A percentile compares a stretch with the other conserved stretches of the same genome.
Conservation (phyloP, 495 filamentous ascomycete genomes). For the Neurospora sp. region DNA sequence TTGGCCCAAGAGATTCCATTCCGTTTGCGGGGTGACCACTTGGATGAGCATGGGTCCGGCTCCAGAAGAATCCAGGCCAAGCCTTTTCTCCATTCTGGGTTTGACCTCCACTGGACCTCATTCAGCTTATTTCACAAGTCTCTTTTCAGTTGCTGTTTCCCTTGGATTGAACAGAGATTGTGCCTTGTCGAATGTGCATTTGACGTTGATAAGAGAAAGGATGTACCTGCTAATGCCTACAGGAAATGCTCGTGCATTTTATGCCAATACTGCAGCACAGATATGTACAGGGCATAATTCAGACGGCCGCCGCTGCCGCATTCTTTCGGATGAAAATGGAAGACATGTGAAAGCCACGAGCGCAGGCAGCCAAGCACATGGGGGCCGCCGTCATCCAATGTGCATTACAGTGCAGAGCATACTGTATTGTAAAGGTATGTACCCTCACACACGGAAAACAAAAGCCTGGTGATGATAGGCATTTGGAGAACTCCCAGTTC, state of each 20-base stretch:
- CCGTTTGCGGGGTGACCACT: not conserved
- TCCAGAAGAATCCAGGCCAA: not conserved
- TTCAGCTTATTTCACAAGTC: not conserved
- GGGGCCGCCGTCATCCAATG: not conserved
- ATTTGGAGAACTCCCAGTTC: not conserved
- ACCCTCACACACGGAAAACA: not conserved
- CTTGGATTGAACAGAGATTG: not conserved
- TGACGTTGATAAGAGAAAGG: not conserved
- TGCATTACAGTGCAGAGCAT: not conserved
- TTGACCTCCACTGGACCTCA: not conserved
- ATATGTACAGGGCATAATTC: not conserved
- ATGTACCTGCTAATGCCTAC: not conserved
- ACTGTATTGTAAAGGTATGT: not conserved
- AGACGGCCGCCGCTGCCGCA: not conserved
- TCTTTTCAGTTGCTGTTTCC: not conserved
- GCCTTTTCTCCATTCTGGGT: not conserved
- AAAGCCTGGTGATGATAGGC: not conserved
- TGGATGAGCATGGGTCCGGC: not conserved
- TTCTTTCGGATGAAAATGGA: not conserved
- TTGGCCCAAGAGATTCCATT: not conserved
- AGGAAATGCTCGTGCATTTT: not conserved
- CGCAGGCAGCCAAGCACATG: not conserved
- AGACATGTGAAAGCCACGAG: not conserved
- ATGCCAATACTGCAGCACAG: not conserved
- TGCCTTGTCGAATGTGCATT: not conserved